Evolutionary conservation across 148 eudicot genomes (phyloP).

Genomic region (Amaranthus cruentus): DNA sequence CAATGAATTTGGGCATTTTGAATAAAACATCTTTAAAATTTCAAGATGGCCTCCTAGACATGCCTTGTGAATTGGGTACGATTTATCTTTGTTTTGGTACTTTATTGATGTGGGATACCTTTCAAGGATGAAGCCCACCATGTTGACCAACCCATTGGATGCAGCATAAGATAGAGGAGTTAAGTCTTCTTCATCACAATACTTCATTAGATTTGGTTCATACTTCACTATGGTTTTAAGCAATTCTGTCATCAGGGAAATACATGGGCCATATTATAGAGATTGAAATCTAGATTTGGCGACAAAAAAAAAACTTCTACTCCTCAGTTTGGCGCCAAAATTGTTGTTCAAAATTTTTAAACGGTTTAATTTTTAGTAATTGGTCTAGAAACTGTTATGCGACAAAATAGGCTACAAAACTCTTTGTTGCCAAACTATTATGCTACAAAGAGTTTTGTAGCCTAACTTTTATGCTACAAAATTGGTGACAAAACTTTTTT

Average conservation of each 20-base stretch:
- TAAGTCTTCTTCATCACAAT: background rate
- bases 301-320: no score
- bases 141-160: conserved; percentile 1
- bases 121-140: background rate
- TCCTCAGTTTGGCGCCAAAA: no score
- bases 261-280: no score
- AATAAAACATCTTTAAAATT: background rate
- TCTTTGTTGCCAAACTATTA: no score
- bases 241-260: background rate
- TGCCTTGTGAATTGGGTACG: conserved; percentile 17
- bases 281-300: no score
- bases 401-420: no score
- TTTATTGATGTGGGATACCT: background rate
- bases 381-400: no score
- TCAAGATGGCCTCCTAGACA: conserved; percentile 11
- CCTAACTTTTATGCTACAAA: no score
- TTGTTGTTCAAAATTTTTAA: no score
- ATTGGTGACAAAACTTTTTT: no score
- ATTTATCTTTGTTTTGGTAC: background rate
- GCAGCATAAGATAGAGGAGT: conserved; percentile 13
- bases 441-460: no score
- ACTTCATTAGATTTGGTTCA: conserved; percentile 4
- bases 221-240: background rate
- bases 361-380: no score
- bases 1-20: background rate